Conservation (phyloP, 495 filamentous ascomycete genomes). For the Cercophora samala region DNA sequence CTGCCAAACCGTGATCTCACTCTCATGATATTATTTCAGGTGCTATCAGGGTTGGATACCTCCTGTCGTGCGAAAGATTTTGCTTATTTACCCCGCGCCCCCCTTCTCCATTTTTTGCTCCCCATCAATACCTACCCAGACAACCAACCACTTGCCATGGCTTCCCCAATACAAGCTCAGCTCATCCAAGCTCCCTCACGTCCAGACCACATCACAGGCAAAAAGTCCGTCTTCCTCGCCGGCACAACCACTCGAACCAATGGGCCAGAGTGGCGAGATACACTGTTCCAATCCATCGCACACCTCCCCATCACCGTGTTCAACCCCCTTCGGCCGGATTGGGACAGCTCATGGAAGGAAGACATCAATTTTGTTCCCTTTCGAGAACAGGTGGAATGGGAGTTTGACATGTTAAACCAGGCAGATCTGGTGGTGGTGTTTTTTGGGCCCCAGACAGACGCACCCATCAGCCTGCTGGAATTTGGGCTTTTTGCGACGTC, state of each 20-base stretch:
- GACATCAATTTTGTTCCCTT: constrained; percentile 45
- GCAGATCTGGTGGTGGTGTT: constrained; percentile 55
- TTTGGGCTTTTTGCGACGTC: constrained; percentile 44
- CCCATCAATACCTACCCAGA: neutral
- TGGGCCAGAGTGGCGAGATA: constrained; percentile 42
- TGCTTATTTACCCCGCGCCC: no score
- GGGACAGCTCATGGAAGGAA: constrained; percentile 52
- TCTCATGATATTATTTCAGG: neutral
- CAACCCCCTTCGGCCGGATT: constrained; percentile 55
- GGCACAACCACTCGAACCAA: constrained; percentile 36
- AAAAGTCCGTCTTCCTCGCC: constrained; percentile 42
- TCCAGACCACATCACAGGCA: constrained; percentile 23
- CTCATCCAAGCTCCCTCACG: constrained; percentile 34
- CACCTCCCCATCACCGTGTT: constrained; percentile 52
- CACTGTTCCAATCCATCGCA: constrained; percentile 33
- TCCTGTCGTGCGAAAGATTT: no score
- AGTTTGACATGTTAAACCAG: constrained; percentile 52
- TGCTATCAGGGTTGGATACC: neutral
- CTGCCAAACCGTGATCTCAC: no score
- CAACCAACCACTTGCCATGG: neutral
- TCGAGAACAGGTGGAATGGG: constrained; percentile 56
- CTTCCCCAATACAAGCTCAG: constrained; percentile 19
- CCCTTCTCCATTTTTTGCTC: no score
- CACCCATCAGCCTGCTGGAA: constrained; percentile 31
- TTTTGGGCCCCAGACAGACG: constrained; percentile 43